Evolutionary conservation across 75 land plant species (phyloP), one percentile per base, ranked within the genome.

Genomic region (Picea glauca): DNA sequence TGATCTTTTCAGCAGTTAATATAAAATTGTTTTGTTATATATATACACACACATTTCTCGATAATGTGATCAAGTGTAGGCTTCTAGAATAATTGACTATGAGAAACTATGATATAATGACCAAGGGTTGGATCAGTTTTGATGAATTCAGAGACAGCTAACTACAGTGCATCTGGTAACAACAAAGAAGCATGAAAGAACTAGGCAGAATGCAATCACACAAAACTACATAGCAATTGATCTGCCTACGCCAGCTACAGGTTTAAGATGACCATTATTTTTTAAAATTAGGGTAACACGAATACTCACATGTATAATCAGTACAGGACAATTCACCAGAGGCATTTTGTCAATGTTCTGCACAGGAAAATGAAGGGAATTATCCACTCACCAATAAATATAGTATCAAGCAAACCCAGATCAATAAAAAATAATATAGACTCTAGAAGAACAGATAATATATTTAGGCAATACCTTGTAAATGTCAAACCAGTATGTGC

Each of bases 401-500:
- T 32, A 56, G 31, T 15, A 65, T n/a, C 26, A 80, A 14, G 40
- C 9, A 43, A 61, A 75, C 23, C 20, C 58, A 14, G 31, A 32
- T 46, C 4, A 56, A 63, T 6, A 33, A 65, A 78, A 40, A 58
- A 17, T 38, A 2, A 73, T 59, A 40, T 62, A 31, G 70, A 54
- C 21, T 54, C 13, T 70, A 13, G 58, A 63, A 50, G 33, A 60
- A 38, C 76, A 60, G 26, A 58, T 58, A 30, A 32, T 75, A 72
- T 17, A 20, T 50, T 50, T 50, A 50, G 56, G 2, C 2, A 5
- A 43, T 65, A 93, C 96, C 96, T 93, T 94, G 75, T 85, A 94
- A 15, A 94, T 94, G 81, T 94, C 96, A 78, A 92, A 94, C 96
- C 96, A 92, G 82, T 88, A 92, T 62, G 95, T 90, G 32, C 83